Evolutionary conservation across 1,284 basidiomycete genomes (phyloP), one percentile per base, ranked within the genome.

Genomic region (Leccinum subatratum): DNA sequence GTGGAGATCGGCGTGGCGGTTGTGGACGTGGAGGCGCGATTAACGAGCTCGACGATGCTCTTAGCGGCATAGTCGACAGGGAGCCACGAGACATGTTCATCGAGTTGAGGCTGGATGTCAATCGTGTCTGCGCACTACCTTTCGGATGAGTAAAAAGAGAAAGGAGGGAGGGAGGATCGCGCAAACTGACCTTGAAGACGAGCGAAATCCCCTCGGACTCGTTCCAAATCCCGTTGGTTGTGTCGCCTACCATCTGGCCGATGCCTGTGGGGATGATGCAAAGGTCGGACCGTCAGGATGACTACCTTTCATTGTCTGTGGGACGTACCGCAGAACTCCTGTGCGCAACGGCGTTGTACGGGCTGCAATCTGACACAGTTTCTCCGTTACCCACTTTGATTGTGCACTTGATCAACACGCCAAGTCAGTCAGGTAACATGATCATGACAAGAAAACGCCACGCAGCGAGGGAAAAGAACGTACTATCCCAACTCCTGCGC

Each of bases 351-450:
- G 72, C 34, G 70, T 79, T 56, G 68, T 70, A 45, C 70, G 72
- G 32, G 72, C 77, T 37, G 78, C 81, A 51, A 75, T 72, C 69
- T 83, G 78, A 69, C 83, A 83, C 1, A 89, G 65, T 70, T 83
- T 84, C 77, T 89, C 87, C 0, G 82, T 83, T 1, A 88, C 83
- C 86, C 86, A 89, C 72, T 89, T 89, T 30, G 74, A 75, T 58
- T 75, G 73, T 3, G 68, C 70, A 63, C 71, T 72, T 45, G 4
- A 58, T 56, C 6, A 34, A 0, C 20, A 32, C 9, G 14, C 14
- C 57, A 58, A 7, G 28, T 25, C 51, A 25, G 30, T 32, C 0
- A 14, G 30, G 57, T 32, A 20, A 28, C 9, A 59, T 6, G 6
- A 12, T 20, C 57, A 32, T 51, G 14, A 39, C n/a, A 0, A 3